phyloP scores from a whole-genome alignment of 805 yeast species.

The Lipomyces anomalus region DNA sequence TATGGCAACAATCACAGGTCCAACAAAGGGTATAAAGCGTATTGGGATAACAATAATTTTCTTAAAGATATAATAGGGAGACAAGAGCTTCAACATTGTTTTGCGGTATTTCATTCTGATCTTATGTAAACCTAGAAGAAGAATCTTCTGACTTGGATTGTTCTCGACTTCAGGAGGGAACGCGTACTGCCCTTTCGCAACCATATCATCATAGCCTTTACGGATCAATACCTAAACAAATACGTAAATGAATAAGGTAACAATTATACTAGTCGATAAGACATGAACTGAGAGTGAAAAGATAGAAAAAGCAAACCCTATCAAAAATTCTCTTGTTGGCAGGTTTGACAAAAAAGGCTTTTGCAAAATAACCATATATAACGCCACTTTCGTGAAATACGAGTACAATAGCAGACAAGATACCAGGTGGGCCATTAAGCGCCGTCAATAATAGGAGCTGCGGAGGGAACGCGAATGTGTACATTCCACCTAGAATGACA shows the following conservation, averaged over 20 bases:
- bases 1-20: conserved; percentile 43
- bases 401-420: conserved; percentile 8
- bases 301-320: conserved; percentile 2
- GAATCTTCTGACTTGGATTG: not conserved
- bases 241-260: not conserved
- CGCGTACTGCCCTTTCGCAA: conserved; percentile 33
- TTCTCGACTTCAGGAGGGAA: conserved; percentile 30
- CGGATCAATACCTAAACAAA: conserved; percentile 27
- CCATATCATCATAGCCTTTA: conserved; percentile 39
- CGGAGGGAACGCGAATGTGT: conserved; percentile 15
- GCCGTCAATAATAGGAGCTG: conserved; percentile 5
- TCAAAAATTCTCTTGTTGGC: conserved; percentile 15
- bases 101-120: conserved; percentile 4
- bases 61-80: conserved; percentile 37
- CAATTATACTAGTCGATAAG: no score
- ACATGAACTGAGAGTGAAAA: not conserved
- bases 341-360: conserved; percentile 9
- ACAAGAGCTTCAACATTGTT: conserved; percentile 24
- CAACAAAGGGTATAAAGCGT: conserved; percentile 46
- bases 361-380: conserved; percentile 9
- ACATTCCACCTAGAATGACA: conserved; percentile 9
- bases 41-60: conserved; percentile 33
- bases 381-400: conserved; percentile 10
- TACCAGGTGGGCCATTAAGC: conserved; percentile 17
- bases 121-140: conserved; percentile 2